Base-by-base conservation (phyloP, 2,329 filamentous ascomycete species). In the Aspergillus versicolor region DNA sequence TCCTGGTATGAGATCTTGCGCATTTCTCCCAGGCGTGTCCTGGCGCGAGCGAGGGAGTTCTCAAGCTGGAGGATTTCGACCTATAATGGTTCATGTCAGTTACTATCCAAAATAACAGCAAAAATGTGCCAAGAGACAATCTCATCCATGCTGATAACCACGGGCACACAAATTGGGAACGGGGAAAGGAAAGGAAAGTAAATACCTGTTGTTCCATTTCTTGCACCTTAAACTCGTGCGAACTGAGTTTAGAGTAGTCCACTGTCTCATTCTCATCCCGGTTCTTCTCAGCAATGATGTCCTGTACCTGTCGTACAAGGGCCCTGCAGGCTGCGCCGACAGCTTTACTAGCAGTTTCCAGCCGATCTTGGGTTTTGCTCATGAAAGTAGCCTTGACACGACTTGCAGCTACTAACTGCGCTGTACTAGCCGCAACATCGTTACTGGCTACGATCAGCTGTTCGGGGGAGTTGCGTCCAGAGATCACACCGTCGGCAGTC, bases 161-260 rank as follows among this genome's bases (percentile, higher is more conserved):
- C 6, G 38, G 43, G 4, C 17, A 37, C 15, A 49, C 5, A 34
- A 37, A n/a, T 15, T 24, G 27, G 40, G 27, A 55, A 38, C 17
- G 15, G 21, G 27, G 40, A 30, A 55, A 13, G 42, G 49, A n/a
- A 34, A 61, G 47, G 42, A 43, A 37, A 56, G 27, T 48, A 44
- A 54, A 49, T 82, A 96, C 92, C 90, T 99, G 94, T 73, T 99
- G 94, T 79, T 99, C 94, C 94, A 99, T 99, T 79, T 99, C 92
- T 67, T 89, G 85, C 51, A 97, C 92, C 83, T 99, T 99, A 82
- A 99, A 97, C 79, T 99, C 94, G 76, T 97, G 93, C 32, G 89
- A 87, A 61, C 90, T 92, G 46, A 99, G 80, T 78, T 92, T 90
- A 43, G 84, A 82, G 76, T 97, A 99, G 74, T 99, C 94, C 21